Percentiles rank a stretch among this genome's conserved stretches.
Conservation (phyloP, 2,329 filamentous ascomycete species). For the Exserohilum turcica region DNA sequence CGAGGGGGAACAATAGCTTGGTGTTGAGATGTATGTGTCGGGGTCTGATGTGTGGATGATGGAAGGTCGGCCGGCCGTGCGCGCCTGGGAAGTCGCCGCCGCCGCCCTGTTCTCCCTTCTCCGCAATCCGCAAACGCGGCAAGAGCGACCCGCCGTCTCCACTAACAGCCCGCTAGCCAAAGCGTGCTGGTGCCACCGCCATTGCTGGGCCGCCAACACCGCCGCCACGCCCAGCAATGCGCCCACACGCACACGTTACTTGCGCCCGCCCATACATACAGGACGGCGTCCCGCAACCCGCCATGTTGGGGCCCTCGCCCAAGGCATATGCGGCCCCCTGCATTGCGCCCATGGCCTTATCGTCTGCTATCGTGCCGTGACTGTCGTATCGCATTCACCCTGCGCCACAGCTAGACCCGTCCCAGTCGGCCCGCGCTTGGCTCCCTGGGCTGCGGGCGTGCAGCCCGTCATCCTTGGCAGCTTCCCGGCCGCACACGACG, state of each 20-base stretch:
- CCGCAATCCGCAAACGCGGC: conserved; percentile 32
- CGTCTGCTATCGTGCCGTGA: background rate
- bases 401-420: conserved; percentile 5
- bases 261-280: background rate
- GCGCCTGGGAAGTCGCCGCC: conserved; percentile 24
- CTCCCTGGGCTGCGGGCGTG: background rate
- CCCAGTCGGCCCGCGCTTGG: background rate
- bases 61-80: conserved; percentile 28
- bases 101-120: conserved; percentile 26
- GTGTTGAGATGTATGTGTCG: conserved; percentile 10
- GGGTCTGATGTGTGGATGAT: conserved; percentile 6
- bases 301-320: background rate
- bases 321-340: conserved; percentile 12
- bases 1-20: conserved; percentile 9
- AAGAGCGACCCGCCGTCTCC: conserved; percentile 31
- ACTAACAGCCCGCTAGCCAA: conserved; percentile 12
- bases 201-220: conserved; percentile 11
- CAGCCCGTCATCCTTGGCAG: background rate
- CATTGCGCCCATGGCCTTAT: conserved; percentile 4
- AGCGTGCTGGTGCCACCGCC: too few relatives aligned
- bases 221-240: background rate
- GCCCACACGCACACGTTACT: background rate
- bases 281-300: conserved; percentile 6
- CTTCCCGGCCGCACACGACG: background rate
- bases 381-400: conserved; percentile 1